A percentile compares a stretch with the other conserved stretches of the same genome.
Conservation (phyloP, 148 eudicot species). For the Nepenthes gracilis region DNA sequence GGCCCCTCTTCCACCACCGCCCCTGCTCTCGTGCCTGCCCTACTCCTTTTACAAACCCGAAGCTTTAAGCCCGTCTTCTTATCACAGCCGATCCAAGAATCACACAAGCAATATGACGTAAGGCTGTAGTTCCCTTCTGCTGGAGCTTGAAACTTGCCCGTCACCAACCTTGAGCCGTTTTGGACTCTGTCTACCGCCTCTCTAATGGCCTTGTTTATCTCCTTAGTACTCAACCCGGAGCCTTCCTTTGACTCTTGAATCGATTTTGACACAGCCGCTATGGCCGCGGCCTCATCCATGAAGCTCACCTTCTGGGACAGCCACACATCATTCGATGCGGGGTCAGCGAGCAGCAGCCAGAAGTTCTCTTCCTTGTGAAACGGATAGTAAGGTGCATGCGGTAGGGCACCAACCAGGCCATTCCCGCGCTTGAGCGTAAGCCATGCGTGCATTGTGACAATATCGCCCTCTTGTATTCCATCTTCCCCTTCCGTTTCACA, state of each 20-base stretch:
- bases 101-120: constrained; percentile 27
- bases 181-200: constrained; percentile 38
- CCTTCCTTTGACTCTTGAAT: constrained; percentile 34
- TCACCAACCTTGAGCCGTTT: constrained; percentile 36
- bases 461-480: constrained; percentile 23
- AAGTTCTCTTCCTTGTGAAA: constrained; percentile 27
- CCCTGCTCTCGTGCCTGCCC: constrained; percentile 28
- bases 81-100: constrained; percentile 54
- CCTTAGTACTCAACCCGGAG: constrained; percentile 34
- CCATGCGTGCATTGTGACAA: constrained; percentile 21
- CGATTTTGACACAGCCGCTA: constrained; percentile 19
- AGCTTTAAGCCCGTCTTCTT: constrained; percentile 24
- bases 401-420: constrained; percentile 12
- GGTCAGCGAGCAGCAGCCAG: constrained; percentile 21
- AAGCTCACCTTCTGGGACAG: constrained; percentile 19
- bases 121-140: constrained; percentile 31
- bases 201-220: constrained; percentile 24
- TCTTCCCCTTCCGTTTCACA: constrained; percentile 23
- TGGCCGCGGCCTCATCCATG: constrained; percentile 18
- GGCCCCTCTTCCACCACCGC: constrained; percentile 21
- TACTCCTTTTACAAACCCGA: constrained; percentile 27
- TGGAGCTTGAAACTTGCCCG: constrained; percentile 42
- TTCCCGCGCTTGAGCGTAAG: constrained; percentile 16
- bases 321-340: constrained; percentile 21
- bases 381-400: constrained; percentile 21